Base-by-base conservation (phyloP, 345 rosid genomes). In the Bretschneidera sinensis region DNA sequence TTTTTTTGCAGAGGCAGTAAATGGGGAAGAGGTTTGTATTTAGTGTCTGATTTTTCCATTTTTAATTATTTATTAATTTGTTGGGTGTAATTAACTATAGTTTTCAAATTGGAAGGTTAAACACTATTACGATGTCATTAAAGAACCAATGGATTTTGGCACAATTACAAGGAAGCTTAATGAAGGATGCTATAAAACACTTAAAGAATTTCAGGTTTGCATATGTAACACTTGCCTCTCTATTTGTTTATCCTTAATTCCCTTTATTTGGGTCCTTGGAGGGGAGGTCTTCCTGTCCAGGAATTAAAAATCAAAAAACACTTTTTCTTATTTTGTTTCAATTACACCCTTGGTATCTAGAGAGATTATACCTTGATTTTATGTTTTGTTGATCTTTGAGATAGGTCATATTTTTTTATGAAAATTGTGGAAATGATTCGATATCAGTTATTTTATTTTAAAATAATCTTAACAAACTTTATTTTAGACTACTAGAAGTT, bases 121-220 rank as follows among this genome's bases (percentile, higher is more conserved):
- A 59, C 60, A 39, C 51, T 72, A 72, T 47, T 56, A 59, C 57
- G 63, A 65, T 19, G 54, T 69, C 60, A 65, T 76, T 48, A 55
- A 69, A 35, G 63, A 72, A 21, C 80, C 80, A 7, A 69, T 76
- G 77, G 80, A 76, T 67, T 66, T 76, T 28, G 56, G 69, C 21
- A 72, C 71, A 8, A 59, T 76, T 54, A 43, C 60, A 25, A 56
- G 25, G 51, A 72, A 76, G 61, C 74, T 72, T 48, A 52, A 57
- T 48, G 50, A 31, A 55, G 66, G 74, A 47, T 49, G 60, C 43
- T 76, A 76, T 59, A 48, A 48, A 49, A 39, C 63, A 20, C 31
- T 72, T 21, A 51, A 59, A 21, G 66, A 72, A 24, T 76, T 62
- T 59, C 77, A 69, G 77, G 80, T 76, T 59, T 56, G 62, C 49